These are phyloP conservation scores for Globisporangium acanthophoron DNA, from an alignment of 352 stramenopile genomes.

Conservation along the genomic window DNA sequence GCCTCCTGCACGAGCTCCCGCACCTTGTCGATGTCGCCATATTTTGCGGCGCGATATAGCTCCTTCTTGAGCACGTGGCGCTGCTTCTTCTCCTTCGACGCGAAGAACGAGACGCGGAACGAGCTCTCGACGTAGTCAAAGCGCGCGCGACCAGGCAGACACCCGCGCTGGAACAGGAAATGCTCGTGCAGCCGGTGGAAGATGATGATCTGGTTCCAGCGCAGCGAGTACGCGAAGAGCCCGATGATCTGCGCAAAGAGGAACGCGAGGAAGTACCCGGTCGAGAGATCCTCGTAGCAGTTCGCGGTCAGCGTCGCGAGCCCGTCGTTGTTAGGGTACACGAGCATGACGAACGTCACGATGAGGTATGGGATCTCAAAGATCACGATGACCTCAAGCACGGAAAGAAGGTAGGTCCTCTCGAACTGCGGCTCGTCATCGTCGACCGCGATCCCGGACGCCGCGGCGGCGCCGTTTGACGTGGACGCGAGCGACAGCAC, in stretches of 20 bases:
- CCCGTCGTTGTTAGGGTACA: constrained; percentile 29
- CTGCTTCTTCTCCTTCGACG: constrained; percentile 28
- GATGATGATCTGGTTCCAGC: constrained; percentile 75
- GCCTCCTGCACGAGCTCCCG: constrained; percentile 38
- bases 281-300: constrained; percentile 27
- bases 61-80: constrained; percentile 42
- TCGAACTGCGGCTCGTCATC: constrained; percentile 45
- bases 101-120: constrained; percentile 37
- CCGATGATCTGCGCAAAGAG: constrained; percentile 47
- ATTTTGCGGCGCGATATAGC: constrained; percentile 62
- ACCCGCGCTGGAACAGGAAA: constrained; percentile 67
- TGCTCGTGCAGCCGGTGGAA: constrained; percentile 79
- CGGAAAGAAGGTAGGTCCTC: constrained; percentile 70
- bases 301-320: constrained; percentile 26
- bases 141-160: constrained; percentile 43
- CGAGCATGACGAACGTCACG: constrained; percentile 42
- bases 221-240: constrained; percentile 47
- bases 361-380: constrained; percentile 69
- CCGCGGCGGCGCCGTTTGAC: constrained; percentile 19
- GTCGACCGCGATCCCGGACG: constrained; percentile 27
- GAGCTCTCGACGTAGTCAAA: constrained; percentile 65
- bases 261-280: constrained; percentile 28
- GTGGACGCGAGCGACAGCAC: constrained; percentile 25
- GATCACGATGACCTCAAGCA: constrained; percentile 76
- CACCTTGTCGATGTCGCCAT: constrained; percentile 52